Evolutionary conservation across 768 basidiomycete genomes (phyloP), one percentile per base, ranked within the genome.

Genomic region (Pulveroboletus ravenelii): DNA sequence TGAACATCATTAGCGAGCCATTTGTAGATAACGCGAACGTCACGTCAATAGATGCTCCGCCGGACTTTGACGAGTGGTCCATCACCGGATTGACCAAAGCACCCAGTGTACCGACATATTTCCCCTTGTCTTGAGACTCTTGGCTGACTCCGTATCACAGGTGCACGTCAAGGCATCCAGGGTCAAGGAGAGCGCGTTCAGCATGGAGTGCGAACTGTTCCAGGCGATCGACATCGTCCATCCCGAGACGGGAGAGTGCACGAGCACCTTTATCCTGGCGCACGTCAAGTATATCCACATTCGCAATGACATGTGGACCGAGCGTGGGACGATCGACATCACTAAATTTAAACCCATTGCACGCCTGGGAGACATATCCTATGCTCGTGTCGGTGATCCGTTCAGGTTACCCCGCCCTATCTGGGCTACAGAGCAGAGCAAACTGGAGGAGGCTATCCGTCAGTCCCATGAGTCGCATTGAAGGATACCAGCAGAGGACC

Each of bases 1-100:
- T 80, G 25, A 79, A 77, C 55, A 78, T 80, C 60, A 82, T 84
- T 59, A 79, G 77, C 36, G 80, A 81, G 55, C 69, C 74, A 2
- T 76, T 68, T 39, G 32, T 70, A 2, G 66, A 76, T 47, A 60
- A 66, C 7, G 76, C 75, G 0, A 73, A 75, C 52, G 58, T 58
- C 17, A 61, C 69, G 1, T 48, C 70, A 10, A 56, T 75, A 14
- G 71, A 77, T 27, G 58, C 72, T 4, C 75, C 76, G 3, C 48
- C 58, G 1, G 56, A 56, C 1, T 64, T 74, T n/a, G 58, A 66
- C 52, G 75, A 76, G 50, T 76, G 75, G 75, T 49, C 59, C 13
- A 50, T 73, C 35, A 70, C 66, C 18, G 75, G 76, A n/a, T 56
- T 76, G 40, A 77, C 75, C 15, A 72, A 66, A 52, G 71, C 48